Conservation (phyloP, 2,329 filamentous ascomycete species). For the Cladophialophora yegresii region DNA sequence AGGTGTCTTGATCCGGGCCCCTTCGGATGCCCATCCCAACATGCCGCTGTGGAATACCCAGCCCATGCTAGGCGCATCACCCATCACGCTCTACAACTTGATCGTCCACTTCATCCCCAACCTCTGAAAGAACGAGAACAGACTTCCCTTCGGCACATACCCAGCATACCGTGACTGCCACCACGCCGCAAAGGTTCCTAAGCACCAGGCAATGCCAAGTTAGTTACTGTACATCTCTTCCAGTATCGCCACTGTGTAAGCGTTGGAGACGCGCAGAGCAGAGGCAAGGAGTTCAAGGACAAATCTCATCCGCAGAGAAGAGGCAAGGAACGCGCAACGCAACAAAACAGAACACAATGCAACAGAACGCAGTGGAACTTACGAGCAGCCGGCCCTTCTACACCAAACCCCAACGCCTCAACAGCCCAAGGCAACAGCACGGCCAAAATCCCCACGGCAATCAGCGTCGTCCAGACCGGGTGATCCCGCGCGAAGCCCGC, state of each 20-base stretch:
- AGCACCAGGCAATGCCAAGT: not conserved
- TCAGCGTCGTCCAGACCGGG: constrained; percentile 35
- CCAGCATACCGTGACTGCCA: constrained; percentile 47
- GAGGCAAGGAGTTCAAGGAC: not conserved
- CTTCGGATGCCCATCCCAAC: not conserved
- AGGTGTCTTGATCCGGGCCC: not conserved
- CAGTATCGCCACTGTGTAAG: no score
- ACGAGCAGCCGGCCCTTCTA: constrained; percentile 37
- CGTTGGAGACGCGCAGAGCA: no score
- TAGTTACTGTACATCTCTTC: constrained; percentile 9
- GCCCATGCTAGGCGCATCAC: not conserved
- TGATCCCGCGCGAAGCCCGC: constrained; percentile 36
- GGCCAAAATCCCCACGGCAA: constrained; percentile 38
- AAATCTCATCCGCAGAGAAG: not conserved
- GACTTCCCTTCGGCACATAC: constrained; percentile 45
- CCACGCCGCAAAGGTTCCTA: constrained; percentile 44
- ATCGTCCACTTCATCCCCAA: constrained; percentile 44
- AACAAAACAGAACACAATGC: no score
- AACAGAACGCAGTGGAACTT: no score
- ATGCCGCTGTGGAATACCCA: not conserved
- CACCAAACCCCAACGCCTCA: constrained; percentile 38
- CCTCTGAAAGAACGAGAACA: constrained; percentile 50
- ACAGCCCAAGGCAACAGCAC: constrained; percentile 38
- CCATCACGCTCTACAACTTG: not conserved
- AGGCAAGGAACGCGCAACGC: constrained; percentile 3